These are phyloP conservation scores for Colletotrichum sp. DNA, from an alignment of 2,329 filamentous ascomycete genomes.

Conservation along the genomic window DNA sequence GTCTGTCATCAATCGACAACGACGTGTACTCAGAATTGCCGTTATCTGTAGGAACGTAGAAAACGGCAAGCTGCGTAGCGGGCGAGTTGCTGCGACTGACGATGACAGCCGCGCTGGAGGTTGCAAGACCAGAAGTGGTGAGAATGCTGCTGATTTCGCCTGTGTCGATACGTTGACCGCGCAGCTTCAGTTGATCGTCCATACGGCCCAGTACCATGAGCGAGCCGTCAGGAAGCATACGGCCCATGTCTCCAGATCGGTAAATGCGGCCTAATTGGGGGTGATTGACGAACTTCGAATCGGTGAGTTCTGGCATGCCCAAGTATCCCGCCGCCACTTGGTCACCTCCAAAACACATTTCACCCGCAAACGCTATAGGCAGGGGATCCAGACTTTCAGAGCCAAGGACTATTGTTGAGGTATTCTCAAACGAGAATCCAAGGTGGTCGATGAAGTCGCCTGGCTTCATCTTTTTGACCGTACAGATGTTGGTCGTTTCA, in stretches of 20 bases:
- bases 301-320: slow-evolving; percentile 65
- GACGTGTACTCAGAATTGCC: not conserved
- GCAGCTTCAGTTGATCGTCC: slow-evolving; percentile 82
- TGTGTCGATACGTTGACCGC: slow-evolving; percentile 81
- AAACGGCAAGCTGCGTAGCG: slow-evolving; percentile 66
- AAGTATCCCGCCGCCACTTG: slow-evolving; percentile 82
- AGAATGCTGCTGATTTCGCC: slow-evolving; percentile 74
- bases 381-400: slow-evolving; percentile 54
- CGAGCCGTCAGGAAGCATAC: slow-evolving; percentile 78
- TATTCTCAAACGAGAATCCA: slow-evolving; percentile 77
- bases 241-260: slow-evolving; percentile 80
- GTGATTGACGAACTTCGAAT: slow-evolving; percentile 72
- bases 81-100: slow-evolving; percentile 42
- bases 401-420: slow-evolving; percentile 71
- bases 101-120: slow-evolving; percentile 70
- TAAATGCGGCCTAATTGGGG: slow-evolving; percentile 75
- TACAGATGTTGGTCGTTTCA: slow-evolving; percentile 89
- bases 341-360: slow-evolving; percentile 85
- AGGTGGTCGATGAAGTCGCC: slow-evolving; percentile 74
- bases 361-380: slow-evolving; percentile 76
- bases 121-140: slow-evolving; percentile 53
- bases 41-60: slow-evolving; percentile 61
- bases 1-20: slow-evolving; percentile 43
- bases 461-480: slow-evolving; percentile 66
- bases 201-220: slow-evolving; percentile 75